Conservation (phyloP, 768 basidiomycete species). For the Leccinum ochraceum region DNA sequence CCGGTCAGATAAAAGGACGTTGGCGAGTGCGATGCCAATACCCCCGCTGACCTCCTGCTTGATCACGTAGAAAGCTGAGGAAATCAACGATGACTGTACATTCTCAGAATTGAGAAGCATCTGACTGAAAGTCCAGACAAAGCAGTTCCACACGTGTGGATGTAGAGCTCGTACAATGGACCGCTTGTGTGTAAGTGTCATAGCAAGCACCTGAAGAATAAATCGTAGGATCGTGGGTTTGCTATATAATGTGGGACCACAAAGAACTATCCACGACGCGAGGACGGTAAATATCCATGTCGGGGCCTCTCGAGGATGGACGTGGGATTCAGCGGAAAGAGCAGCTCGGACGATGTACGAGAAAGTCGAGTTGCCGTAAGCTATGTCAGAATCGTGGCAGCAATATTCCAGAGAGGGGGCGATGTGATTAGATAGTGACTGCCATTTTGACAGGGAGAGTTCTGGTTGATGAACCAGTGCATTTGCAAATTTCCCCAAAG, state of each 20-base stretch:
- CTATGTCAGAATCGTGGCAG: slow-evolving; percentile 9
- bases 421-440: slow-evolving; percentile 28
- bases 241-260: slow-evolving; percentile 45
- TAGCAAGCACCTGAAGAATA: slow-evolving; percentile 37
- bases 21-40: slow-evolving; percentile 43
- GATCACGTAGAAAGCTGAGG: slow-evolving; percentile 43
- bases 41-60: slow-evolving; percentile 48
- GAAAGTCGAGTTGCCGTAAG: slow-evolving; percentile 20
- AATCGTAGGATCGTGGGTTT: slow-evolving; percentile 40
- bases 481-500: slow-evolving; percentile 28
- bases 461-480: slow-evolving; percentile 34
- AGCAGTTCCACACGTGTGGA: slow-evolving; percentile 50
- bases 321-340: slow-evolving; percentile 24
- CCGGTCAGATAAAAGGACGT: slow-evolving; percentile 36
- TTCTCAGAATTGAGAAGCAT: slow-evolving; percentile 30
- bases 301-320: slow-evolving; percentile 31
- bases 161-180: slow-evolving; percentile 39
- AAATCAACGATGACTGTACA: slow-evolving; percentile 28
- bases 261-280: slow-evolving; percentile 49
- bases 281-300: slow-evolving; percentile 47
- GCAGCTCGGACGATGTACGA: slow-evolving; percentile 30
- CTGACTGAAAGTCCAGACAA: slow-evolving; percentile 57
- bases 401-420: slow-evolving; percentile 26
- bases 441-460: slow-evolving; percentile 30
- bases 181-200: slow-evolving; percentile 36